Evolutionary conservation across 345 rosid genomes (phyloP), one percentile per base, ranked within the genome.

Genomic region (Iberis pinnata): DNA sequence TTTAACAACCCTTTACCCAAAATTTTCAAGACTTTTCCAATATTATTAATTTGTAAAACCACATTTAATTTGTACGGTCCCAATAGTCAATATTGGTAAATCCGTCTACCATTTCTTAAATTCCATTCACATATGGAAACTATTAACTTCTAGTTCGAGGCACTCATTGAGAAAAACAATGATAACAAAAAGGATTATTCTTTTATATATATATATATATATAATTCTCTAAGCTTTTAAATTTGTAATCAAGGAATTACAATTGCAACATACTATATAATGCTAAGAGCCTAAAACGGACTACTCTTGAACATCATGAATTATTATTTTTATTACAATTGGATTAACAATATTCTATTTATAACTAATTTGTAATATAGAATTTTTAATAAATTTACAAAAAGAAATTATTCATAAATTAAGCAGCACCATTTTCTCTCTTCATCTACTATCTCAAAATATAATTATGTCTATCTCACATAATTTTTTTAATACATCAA

Each of bases 71-170:
- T 9, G 18, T n/a, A 19, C n/a, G n/a, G n/a, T n/a, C 14, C 41
- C 44, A 12, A 12, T 43, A 16, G 57, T 47, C 51, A 56, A 49
- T 42, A 38, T 42, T 18, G 45, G 47, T 52, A 36, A 42, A 26
- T 17, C 15, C 25, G 35, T 57, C 59, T 57, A 57, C 53, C 42
- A 42, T 50, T 46, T 50, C 37, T 56, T 24, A 35, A 11, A 51
- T 65, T 43, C 59, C 59, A 58, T 65, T 65, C 70, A 65, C 70
- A 65, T 35, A 18, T 43, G 63, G 35, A 53, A 65, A 40, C 55
- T n/a, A n/a, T n/a, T 22, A 31, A 41, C n/a, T n/a, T n/a, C n/a
- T 16, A 49, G 6, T 41, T 50, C 32, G 38, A 49, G 25, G 29
- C 19, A 49, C 40, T 49, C 45, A 14, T 26, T 33, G 17, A 18